phyloP scores from a whole-genome alignment of 768 basidiomycete species.

The Pholiota conissans region DNA sequence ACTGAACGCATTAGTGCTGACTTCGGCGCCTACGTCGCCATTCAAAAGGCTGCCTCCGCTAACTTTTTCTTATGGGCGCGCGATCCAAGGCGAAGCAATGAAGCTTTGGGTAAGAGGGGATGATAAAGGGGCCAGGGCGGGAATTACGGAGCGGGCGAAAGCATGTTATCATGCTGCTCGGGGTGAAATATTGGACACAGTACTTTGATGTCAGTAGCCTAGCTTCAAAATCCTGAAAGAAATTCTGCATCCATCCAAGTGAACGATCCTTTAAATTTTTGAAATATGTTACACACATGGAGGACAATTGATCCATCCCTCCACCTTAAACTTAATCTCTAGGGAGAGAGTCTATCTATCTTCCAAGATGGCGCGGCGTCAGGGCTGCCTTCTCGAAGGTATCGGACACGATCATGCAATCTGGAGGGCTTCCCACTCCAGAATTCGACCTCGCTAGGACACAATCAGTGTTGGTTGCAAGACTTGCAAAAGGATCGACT shows the following conservation, averaged over 20 bases:
- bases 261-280: no score
- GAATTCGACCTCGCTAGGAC: conserved; percentile 87
- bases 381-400: conserved; percentile 52
- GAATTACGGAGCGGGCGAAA: conserved; percentile 43
- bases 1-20: conserved; percentile 37
- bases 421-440: conserved; percentile 97
- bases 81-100: conserved; percentile 51
- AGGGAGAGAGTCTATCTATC: conserved; percentile 80
- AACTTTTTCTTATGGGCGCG: conserved; percentile 51
- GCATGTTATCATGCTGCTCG: conserved; percentile 42
- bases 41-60: conserved; percentile 42
- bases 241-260: no score
- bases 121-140: conserved; percentile 34
- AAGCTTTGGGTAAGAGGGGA: conserved; percentile 47
- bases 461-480: conserved; percentile 7
- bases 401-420: conserved; percentile 87
- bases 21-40: conserved; percentile 31
- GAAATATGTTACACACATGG: not conserved
- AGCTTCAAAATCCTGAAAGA: no score
- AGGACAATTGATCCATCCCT: not conserved
- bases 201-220: no score
- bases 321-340: no score
- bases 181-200: conserved; percentile 28
- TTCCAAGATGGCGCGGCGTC: conserved; percentile 65
- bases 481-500: conserved; percentile 27